Evolutionary conservation across 2,329 filamentous ascomycete genomes (phyloP).

Genomic region (Nigrograna mackinnonii): DNA sequence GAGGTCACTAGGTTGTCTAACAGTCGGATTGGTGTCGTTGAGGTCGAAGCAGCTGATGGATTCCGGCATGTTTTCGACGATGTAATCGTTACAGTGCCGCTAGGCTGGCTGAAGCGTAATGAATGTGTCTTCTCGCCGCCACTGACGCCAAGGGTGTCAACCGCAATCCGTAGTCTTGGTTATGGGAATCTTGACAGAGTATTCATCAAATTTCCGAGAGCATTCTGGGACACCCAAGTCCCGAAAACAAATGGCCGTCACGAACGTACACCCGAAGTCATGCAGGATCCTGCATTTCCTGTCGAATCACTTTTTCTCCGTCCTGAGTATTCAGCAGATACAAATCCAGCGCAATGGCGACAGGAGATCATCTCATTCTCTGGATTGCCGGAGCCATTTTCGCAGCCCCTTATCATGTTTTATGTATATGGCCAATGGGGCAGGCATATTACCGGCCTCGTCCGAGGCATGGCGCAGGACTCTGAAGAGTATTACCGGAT

Average conservation of each 20-base stretch:
- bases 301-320: constrained; percentile 74
- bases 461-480: background rate
- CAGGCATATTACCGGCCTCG: background rate
- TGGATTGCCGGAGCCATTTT: background rate
- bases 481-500: background rate
- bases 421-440: background rate
- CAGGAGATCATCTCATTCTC: constrained; percentile 53
- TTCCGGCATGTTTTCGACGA: constrained; percentile 60
- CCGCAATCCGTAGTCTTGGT: constrained; percentile 62
- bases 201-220: constrained; percentile 62
- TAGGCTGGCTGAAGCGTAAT: constrained; percentile 69
- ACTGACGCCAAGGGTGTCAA: constrained; percentile 55
- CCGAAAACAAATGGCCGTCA: background rate
- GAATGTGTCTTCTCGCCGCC: constrained; percentile 57
- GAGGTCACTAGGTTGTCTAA: background rate
- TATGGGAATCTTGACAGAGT: constrained; percentile 70
- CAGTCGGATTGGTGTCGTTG: constrained; percentile 43
- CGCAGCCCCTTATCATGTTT: background rate
- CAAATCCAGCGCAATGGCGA: constrained; percentile 66
- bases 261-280: background rate
- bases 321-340: constrained; percentile 64
- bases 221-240: constrained; percentile 67
- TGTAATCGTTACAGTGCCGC: constrained; percentile 65
- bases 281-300: constrained; percentile 27
- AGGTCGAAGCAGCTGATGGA: constrained; percentile 50